Evolutionary conservation across 2,329 filamentous ascomycete genomes (phyloP), one percentile per base, ranked within the genome.

Genomic region (Talaromyces amestolkiae): DNA sequence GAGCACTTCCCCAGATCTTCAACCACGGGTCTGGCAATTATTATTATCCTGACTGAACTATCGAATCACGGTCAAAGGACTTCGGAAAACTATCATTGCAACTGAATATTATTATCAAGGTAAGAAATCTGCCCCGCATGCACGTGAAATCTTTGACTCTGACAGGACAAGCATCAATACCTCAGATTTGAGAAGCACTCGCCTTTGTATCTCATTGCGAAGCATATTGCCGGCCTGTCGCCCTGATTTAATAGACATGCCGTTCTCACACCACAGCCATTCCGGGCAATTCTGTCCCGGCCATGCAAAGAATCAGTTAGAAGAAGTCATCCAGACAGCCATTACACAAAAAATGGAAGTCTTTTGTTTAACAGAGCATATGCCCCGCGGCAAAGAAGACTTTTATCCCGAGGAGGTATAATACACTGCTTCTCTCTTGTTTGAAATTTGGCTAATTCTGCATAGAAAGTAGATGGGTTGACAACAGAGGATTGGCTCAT

Each of bases 231-330:
- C 15, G 17, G 27, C 7, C 8, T 33, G 13, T 53, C 6, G 10
- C 45, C 5, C 11, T 19, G 5, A 7, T 51, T n/a, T 33, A 58
- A 22, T 22, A 58, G 27, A 17, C 17, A 98, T 98, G 95, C 93
- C 94, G 1, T 97, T 96, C 81, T 96, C 95, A 4, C 96, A 98
- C 83, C 95, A 99, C 79, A 96, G 92, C 74, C 95, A 99, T 81
- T 98, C 95, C 43, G 95, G 95, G 69, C 92, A 99, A 77, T 99
- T 99, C 82, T 99, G 95, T 81, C 89, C 89, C 10, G 87, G 90
- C 71, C 95, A 99, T 81, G 95, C 95, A 60, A 88, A 90, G 75
- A 88, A 96, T 76, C 85, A 87, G 22, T 86, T 99, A 10, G 94
- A 98, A 77, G 89, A 92, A 69, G 87, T 98, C 58, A 83, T 98